These are phyloP conservation scores for Anisodus tanguticus DNA, from an alignment of 257 asterid species.

Conservation along the genomic window DNA sequence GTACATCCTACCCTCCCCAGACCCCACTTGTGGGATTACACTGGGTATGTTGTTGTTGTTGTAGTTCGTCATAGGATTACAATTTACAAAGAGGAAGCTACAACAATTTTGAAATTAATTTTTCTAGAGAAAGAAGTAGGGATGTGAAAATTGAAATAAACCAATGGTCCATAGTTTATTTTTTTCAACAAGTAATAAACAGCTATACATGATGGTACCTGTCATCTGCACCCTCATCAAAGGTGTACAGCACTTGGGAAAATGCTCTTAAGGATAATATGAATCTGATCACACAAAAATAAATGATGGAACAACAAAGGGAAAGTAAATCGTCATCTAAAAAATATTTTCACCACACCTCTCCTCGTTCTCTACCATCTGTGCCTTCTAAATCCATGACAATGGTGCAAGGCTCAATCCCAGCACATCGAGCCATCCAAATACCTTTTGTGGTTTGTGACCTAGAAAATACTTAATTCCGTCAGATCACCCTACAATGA, in stretches of 20 bases:
- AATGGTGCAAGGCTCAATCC: slow-evolving; percentile 88
- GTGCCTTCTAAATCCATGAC: slow-evolving; percentile 99
- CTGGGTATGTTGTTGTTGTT: no score
- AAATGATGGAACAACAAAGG: neutral
- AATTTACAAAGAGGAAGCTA: slow-evolving; percentile 15
- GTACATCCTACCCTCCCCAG: no score
- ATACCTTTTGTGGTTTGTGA: slow-evolving; percentile 88
- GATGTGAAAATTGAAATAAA: neutral
- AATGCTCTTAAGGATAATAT: neutral
- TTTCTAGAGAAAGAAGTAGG: neutral
- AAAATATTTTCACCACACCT: slow-evolving; percentile 52
- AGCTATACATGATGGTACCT: neutral
- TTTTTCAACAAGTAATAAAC: neutral
- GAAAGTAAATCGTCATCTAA: neutral
- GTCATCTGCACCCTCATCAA: slow-evolving; percentile 9
- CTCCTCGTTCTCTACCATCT: slow-evolving; percentile 99
- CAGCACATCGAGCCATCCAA: slow-evolving; percentile 71
- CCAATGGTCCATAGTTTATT: neutral
- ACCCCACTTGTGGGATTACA: no score
- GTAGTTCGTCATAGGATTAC: neutral
- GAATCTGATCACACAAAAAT: slow-evolving; percentile 13
- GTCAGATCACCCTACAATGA: slow-evolving; percentile 33
- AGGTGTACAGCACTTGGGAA: neutral
- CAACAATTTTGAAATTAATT: neutral
- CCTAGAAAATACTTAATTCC: slow-evolving; percentile 48